Conservation (phyloP, 2,329 filamentous ascomycete genomes). For the Pyrenophora teres region DNA sequence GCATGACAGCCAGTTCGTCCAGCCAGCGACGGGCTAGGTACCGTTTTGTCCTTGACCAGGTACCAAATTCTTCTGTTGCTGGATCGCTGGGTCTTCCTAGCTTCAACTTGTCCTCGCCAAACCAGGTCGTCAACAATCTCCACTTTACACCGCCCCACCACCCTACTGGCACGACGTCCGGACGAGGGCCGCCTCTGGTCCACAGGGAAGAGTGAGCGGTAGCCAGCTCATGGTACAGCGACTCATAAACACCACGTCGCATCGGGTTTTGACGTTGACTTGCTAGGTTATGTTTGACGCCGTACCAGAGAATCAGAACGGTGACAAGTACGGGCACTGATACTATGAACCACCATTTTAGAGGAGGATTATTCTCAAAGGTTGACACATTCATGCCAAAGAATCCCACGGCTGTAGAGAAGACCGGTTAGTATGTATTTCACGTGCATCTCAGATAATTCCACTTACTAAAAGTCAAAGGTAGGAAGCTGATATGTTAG, state of each 20-base stretch:
- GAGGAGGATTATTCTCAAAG: constrained; percentile 37
- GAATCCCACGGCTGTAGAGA: constrained; percentile 57
- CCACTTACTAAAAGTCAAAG: no score
- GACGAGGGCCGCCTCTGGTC: constrained; percentile 54
- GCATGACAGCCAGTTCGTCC: constrained; percentile 36
- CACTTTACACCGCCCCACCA: constrained; percentile 52
- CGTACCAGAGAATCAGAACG: constrained; percentile 55
- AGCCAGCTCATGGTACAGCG: constrained; percentile 55
- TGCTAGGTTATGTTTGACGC: constrained; percentile 53
- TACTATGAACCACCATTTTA: constrained; percentile 52
- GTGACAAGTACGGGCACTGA: constrained; percentile 53
- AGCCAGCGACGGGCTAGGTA: constrained; percentile 51
- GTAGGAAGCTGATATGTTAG: no score
- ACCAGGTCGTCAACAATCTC: constrained; percentile 55
- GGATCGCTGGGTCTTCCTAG: constrained; percentile 37
- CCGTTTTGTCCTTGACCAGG: constrained; percentile 47
- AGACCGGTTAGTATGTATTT: constrained; percentile 5
- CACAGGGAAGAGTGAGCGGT: constrained; percentile 54
- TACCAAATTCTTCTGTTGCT: constrained; percentile 48
- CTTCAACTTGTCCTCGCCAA: constrained; percentile 50
- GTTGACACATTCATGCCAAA: constrained; percentile 60
- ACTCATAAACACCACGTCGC: constrained; percentile 57
- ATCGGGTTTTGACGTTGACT: constrained; percentile 52
- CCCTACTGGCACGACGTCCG: constrained; percentile 49
- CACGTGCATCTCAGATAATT: neutral